Evolutionary conservation across 495 filamentous ascomycete species (phyloP), one percentile per base, ranked within the genome.

Genomic region (Hapsidospora chrysogenum): DNA sequence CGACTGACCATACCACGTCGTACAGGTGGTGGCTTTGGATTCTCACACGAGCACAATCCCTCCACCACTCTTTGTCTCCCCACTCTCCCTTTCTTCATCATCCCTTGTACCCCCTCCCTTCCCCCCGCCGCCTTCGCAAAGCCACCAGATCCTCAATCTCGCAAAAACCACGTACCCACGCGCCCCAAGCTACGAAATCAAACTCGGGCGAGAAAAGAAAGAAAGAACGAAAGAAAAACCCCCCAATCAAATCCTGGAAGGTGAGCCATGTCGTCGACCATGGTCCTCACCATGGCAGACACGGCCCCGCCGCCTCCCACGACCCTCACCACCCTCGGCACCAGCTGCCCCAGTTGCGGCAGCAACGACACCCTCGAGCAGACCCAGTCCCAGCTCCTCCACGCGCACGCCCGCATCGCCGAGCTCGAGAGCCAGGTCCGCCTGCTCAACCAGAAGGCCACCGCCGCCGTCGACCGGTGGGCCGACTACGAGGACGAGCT

Each of bases 401-500:
- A 70, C 25, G 71, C 78, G 14, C 78, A 80, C 44, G 66, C 60
- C 27, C 68, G 74, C 30, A 86, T 95, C 42, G 55, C 69, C 38
- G 87, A 93, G 46, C 61, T 97, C 16, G 74, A 95, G 50, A 69
- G 72, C 31, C 84, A 96, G 50, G 71, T 93, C 9, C 60, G 58
- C 7, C 58, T 68, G 18, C 60, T 96, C 37, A 92, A 75, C 39
- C 61, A 73, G 35, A 92, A 86, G 53, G 81, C 81, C 25, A 68
- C 74, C 0, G 67, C 75, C 21, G 80, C 85, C 45, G 72, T 65
- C 39, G 76, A 85, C 58, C 80, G 83, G 61, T 75, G 85, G 55
- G 80, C 85, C 49, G 82, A 93, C 60, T 94, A 94, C 68, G 89
- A 97, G 68, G 82, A 92, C 52, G 83, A 93, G 56, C 57, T 93